Base-by-base conservation (phyloP, 768 basidiomycete genomes). In the Myochromella boudieri region DNA sequence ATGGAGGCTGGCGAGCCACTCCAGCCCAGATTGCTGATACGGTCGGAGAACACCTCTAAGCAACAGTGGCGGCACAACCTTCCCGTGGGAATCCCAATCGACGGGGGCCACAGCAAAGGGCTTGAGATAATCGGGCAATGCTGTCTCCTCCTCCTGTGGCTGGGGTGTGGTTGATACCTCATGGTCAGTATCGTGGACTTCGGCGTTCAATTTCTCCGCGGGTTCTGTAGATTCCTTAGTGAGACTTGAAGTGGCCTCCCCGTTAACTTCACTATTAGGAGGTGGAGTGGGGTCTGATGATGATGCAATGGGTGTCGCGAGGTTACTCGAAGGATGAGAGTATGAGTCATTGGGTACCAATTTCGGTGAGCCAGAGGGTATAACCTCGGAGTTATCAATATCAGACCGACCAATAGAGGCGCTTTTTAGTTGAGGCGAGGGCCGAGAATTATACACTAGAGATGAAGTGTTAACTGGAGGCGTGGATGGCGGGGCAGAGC, bases 1-100 rank as follows among this genome's bases (percentile, higher is more conserved):
- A 62, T 95, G 92, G 46, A 95, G 70, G 59, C 84, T 89, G 4
- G 91, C 87, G 33, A 97, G 82, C 95, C 95, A 98, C 62, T 97
- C 93, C 41, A 97, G 68, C 0, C 95, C 95, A 3, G 89, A 78
- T 39, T 95, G 84, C 61, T 99, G 95, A 60, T 98, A 99, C 7
- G 93, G 93, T 14, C 94, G 84, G 37, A 99, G 71, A 29, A 80
- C 79, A 1, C 94, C 95, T 3, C 95, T 90, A 3, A 97, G 77
- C 25, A 99, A 72, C 6, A 89, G 68, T 5, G 85, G 82, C 0
- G 87, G 74, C 29, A 70, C 79, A 36, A 91, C 68, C 58, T 77
- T 80, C 24, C 67, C 64, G 29, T 78, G 72, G 1, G 76, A 61
- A 45, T 82, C 75, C 86, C 87, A 88, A 18, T 82, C 74, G 4